Evolutionary conservation across 2,329 filamentous ascomycete genomes (phyloP).

Genomic region (Pseudonectria foliicola): DNA sequence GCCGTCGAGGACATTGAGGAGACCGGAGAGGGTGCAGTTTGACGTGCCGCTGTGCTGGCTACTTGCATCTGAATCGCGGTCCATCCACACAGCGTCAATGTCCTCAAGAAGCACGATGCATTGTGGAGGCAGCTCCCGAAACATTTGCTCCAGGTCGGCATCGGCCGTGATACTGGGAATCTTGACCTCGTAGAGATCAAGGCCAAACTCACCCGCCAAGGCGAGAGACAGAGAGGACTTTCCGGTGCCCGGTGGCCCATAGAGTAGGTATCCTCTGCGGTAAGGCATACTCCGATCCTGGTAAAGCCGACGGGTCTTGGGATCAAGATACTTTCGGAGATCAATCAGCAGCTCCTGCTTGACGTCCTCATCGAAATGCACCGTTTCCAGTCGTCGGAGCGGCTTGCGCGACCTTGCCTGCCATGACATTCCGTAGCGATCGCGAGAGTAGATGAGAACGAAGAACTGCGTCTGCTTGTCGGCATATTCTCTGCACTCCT

Average conservation of each 20-base stretch:
- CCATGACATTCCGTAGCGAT: slow-evolving; percentile 41
- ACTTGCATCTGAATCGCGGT: slow-evolving; percentile 14
- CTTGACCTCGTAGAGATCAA: slow-evolving; percentile 44
- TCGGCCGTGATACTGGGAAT: slow-evolving; percentile 43
- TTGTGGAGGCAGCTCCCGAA: slow-evolving; percentile 43
- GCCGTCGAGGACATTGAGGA: slow-evolving; percentile 65
- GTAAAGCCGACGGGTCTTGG: slow-evolving; percentile 48
- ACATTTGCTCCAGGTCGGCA: slow-evolving; percentile 42
- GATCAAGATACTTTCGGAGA: slow-evolving; percentile 45
- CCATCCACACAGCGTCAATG: slow-evolving; percentile 38
- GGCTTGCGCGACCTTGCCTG: slow-evolving; percentile 41
- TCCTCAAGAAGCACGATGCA: slow-evolving; percentile 51
- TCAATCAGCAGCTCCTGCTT: slow-evolving; percentile 43
- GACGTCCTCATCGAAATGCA: slow-evolving; percentile 39
- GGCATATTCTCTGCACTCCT: slow-evolving; percentile 39
- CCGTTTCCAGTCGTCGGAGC: slow-evolving; percentile 42
- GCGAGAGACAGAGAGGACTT: slow-evolving; percentile 51
- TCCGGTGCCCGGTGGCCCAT: slow-evolving; percentile 56
- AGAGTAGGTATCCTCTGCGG: slow-evolving; percentile 51
- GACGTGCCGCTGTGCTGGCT: slow-evolving; percentile 12
- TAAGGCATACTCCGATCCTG: slow-evolving; percentile 43
- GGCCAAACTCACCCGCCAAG: slow-evolving; percentile 42
- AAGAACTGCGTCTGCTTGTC: slow-evolving; percentile 42
- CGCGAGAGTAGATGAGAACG: slow-evolving; percentile 40
- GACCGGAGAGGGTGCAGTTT: slow-evolving; percentile 50